These are phyloP conservation scores for Candida sanyaensis DNA, from an alignment of 1,139 yeast genomes.

Conservation along the genomic window DNA sequence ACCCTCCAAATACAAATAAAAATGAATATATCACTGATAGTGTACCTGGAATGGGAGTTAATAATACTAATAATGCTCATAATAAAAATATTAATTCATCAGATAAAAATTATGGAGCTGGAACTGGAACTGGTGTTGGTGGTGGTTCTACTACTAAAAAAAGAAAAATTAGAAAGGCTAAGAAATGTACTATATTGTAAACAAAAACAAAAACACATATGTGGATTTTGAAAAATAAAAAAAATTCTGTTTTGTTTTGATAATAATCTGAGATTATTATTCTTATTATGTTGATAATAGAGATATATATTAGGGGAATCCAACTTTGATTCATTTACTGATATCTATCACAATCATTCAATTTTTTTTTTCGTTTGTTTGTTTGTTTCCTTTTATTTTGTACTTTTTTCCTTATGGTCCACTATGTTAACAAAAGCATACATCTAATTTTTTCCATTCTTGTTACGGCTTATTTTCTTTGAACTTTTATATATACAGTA, in stretches of 20 bases:
- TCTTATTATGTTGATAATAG: neutral
- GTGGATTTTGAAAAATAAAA: neutral
- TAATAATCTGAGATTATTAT: constrained; percentile 2
- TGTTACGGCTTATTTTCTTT: too few relatives aligned
- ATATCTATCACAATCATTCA: neutral
- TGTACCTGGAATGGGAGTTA: constrained; percentile 4
- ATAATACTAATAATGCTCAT: constrained; percentile 1
- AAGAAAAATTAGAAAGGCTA: constrained; percentile 45
- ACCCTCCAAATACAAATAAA: constrained; percentile 43
- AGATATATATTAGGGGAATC: neutral
- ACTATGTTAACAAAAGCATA: too few relatives aligned
- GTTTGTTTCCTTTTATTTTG: neutral
- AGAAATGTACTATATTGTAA: constrained; percentile 52
- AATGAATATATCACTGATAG: constrained; percentile 9
- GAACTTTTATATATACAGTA: neutral
- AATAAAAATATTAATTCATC: neutral
- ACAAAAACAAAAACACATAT: too few relatives aligned
- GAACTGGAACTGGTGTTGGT: constrained; percentile 1
- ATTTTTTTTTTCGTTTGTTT: too few relatives aligned
- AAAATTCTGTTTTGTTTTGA: too few relatives aligned
- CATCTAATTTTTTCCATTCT: too few relatives aligned
- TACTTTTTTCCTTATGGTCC: neutral
- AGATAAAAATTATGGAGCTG: constrained; percentile 2
- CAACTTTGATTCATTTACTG: too few relatives aligned
- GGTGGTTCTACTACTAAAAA: constrained; percentile 15